These are phyloP conservation scores for Hippophae gyantsensis DNA, from an alignment of 306 rosid species.

Conservation along the genomic window DNA sequence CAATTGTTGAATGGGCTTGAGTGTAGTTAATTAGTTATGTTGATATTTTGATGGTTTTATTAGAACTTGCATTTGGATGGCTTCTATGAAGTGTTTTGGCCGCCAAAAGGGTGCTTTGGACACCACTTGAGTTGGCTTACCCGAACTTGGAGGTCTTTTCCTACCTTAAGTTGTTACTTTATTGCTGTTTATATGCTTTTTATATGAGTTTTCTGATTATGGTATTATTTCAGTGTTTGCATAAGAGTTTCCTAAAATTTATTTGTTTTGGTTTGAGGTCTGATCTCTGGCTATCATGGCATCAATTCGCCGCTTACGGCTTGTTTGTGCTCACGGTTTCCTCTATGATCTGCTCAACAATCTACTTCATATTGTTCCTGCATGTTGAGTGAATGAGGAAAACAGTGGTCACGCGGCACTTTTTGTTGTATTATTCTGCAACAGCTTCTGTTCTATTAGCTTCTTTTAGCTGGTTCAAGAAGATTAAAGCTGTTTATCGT, in stretches of 20 bases:
- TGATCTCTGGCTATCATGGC: constrained; percentile 53
- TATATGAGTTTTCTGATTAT: constrained; percentile 17
- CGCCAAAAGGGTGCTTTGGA: constrained; percentile 39
- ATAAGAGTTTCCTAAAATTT: constrained; percentile 35
- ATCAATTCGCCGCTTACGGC: constrained; percentile 36
- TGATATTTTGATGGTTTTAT: constrained; percentile 44
- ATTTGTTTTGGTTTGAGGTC: constrained; percentile 69
- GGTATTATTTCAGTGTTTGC: constrained; percentile 17
- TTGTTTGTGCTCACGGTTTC: constrained; percentile 29
- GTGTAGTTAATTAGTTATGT: constrained; percentile 44
- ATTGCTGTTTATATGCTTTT: neutral
- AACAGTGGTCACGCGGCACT: constrained; percentile 31
- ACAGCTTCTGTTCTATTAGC: constrained; percentile 28
- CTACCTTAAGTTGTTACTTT: constrained; percentile 36
- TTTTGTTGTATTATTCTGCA: constrained; percentile 14
- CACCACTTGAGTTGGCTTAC: constrained; percentile 30
- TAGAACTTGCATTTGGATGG: constrained; percentile 44
- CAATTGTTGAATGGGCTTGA: constrained; percentile 38
- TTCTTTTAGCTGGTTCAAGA: constrained; percentile 37
- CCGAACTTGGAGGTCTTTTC: constrained; percentile 59
- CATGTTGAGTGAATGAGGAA: constrained; percentile 24
- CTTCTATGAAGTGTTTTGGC: constrained; percentile 38
- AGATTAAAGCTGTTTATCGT: constrained; percentile 27
- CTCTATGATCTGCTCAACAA: constrained; percentile 56
- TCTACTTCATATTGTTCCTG: constrained; percentile 45